phyloP scores from a whole-genome alignment of 495 filamentous ascomycete genomes.

The Polyplosphaeria fusca region DNA sequence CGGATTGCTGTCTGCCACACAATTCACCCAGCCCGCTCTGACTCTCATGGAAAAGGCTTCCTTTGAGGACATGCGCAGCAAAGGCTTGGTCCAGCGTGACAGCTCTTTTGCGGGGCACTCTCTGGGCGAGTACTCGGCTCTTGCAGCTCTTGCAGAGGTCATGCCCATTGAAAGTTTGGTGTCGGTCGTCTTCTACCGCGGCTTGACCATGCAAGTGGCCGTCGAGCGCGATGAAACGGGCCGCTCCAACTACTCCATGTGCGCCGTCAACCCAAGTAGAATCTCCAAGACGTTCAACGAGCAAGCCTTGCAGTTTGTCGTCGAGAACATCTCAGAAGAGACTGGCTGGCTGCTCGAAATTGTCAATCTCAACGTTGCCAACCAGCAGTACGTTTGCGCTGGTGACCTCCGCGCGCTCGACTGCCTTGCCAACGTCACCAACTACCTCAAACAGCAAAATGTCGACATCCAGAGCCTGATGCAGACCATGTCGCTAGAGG shows the following conservation, averaged over 20 bases:
- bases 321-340: constrained; percentile 85
- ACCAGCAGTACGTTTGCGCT: constrained; percentile 97
- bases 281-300: constrained; percentile 98
- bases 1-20: constrained; percentile 92
- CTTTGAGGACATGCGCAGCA: constrained; percentile 97
- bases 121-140: constrained; percentile 94
- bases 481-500: constrained; percentile 74
- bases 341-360: constrained; percentile 96
- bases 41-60: constrained; percentile 99
- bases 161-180: constrained; percentile 99
- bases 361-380: constrained; percentile 98
- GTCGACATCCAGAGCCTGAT: constrained; percentile 93
- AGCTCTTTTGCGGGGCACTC: constrained; percentile 98
- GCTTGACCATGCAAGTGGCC: constrained; percentile 98
- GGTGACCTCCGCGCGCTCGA: constrained; percentile 95
- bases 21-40: constrained; percentile 96
- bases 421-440: constrained; percentile 85
- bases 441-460: constrained; percentile 92
- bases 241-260: constrained; percentile 97
- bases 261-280: constrained; percentile 94
- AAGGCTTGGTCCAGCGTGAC: constrained; percentile 91
- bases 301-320: constrained; percentile 90
- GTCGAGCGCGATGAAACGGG: constrained; percentile 92
- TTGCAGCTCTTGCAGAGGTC: constrained; percentile 94
- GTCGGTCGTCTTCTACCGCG: constrained; percentile 98